A percentile compares a stretch with the other conserved stretches of the same genome.
These are phyloP conservation scores for Microbotryomycetes sp. DNA, from an alignment of 1,284 basidiomycete species.

Conservation along the genomic window DNA sequence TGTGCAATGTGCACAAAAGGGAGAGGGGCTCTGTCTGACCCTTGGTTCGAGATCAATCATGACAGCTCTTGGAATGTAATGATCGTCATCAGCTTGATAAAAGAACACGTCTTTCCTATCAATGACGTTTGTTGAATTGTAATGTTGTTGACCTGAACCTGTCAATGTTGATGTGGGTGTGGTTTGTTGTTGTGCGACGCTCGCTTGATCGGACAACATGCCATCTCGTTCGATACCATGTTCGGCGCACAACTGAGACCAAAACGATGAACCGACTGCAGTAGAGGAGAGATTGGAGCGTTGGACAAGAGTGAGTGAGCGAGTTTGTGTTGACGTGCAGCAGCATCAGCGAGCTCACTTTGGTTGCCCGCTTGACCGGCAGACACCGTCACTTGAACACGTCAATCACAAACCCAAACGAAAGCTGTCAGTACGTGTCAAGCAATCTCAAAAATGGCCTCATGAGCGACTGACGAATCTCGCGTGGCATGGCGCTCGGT, in stretches of 20 bases:
- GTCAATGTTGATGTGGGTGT: background rate
- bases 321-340: background rate
- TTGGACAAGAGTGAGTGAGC: background rate
- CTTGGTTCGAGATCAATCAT: slow-evolving; percentile 96
- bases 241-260: slow-evolving; percentile 91
- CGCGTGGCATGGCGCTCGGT: slow-evolving; percentile 26
- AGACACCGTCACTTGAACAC: slow-evolving; percentile 58
- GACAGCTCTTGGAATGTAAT: slow-evolving; percentile 95
- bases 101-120: slow-evolving; percentile 99
- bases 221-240: slow-evolving; percentile 92
- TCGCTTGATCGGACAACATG: slow-evolving; percentile 89
- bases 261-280: slow-evolving; percentile 81
- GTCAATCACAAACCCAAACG: background rate
- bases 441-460: too few relatives aligned
- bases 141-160: background rate
- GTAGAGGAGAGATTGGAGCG: background rate
- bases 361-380: slow-evolving; percentile 96
- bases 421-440: background rate
- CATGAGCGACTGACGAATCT: slow-evolving; percentile 16
- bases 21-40: slow-evolving; percentile 50
- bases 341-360: slow-evolving; percentile 53
- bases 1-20: background rate
- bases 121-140: slow-evolving; percentile 2
- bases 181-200: too few relatives aligned
- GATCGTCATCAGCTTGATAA: slow-evolving; percentile 99